phyloP scores from a whole-genome alignment of 78 protist genomes.

The Dictyostelium firmibasis region DNA sequence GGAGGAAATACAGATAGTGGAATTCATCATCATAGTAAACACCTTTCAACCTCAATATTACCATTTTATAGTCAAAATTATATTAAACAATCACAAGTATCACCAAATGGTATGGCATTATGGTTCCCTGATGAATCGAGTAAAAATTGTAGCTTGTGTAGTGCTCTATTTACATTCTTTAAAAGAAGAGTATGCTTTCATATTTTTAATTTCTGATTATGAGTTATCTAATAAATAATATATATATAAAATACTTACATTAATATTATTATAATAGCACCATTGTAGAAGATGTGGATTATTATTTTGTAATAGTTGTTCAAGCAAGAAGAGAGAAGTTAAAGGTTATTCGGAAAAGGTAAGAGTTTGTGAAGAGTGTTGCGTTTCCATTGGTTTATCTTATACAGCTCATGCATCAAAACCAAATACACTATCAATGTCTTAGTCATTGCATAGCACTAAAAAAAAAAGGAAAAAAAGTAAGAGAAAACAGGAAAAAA shows the following conservation, averaged over 20 bases:
- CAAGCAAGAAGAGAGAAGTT: background rate
- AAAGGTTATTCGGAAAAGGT: constrained; percentile 31
- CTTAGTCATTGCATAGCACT: background rate
- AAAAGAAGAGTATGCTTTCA: constrained; percentile 40
- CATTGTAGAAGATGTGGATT: constrained; percentile 66
- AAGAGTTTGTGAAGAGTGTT: constrained; percentile 38
- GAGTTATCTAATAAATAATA: no score
- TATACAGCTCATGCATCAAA: background rate
- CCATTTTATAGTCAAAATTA: background rate
- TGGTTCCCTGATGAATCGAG: constrained; percentile 54
- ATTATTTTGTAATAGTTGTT: constrained; percentile 42
- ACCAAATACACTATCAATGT: background rate
- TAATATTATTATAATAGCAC: no score
- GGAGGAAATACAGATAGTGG: background rate
- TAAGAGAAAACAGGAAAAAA: background rate
- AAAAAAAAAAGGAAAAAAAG: background rate
- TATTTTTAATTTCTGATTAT: no score
- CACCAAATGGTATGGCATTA: constrained; percentile 43
- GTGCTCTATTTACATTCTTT: constrained; percentile 28
- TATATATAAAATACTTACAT: no score
- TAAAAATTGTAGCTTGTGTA: constrained; percentile 3
- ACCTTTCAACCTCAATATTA: background rate
- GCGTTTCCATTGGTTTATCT: background rate
- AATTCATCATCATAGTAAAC: background rate
- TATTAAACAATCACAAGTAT: background rate